Conservation (phyloP, 2,329 filamentous ascomycete species). For the Acrodontium crateriforme region DNA sequence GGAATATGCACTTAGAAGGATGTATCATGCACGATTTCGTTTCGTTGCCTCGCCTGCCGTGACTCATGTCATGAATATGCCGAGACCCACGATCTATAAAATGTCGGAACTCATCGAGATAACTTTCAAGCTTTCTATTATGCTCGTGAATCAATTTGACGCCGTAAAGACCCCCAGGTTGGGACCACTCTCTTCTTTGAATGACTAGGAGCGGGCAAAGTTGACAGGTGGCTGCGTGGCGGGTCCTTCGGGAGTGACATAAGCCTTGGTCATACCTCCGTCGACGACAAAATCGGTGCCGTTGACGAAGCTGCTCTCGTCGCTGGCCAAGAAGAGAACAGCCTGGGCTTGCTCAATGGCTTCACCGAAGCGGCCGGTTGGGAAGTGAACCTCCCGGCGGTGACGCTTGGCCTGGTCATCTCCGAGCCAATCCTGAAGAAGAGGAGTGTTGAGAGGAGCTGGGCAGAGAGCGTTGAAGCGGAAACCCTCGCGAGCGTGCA, state of each 20-base stretch:
- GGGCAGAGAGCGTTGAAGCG: slow-evolving; percentile 87
- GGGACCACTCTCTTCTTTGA: too few species aligned
- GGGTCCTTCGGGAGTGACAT: slow-evolving; percentile 51
- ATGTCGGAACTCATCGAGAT: too few species aligned
- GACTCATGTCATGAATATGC: too few species aligned
- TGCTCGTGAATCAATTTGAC: too few species aligned
- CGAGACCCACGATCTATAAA: too few species aligned
- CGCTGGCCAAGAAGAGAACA: slow-evolving; percentile 73
- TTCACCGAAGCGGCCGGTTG: slow-evolving; percentile 75
- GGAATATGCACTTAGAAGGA: too few species aligned
- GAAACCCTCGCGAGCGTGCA: slow-evolving; percentile 79
- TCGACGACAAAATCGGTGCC: slow-evolving; percentile 90
- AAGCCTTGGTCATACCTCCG: slow-evolving; percentile 89
- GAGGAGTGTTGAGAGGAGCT: slow-evolving; percentile 79
- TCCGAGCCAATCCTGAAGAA: slow-evolving; percentile 86
- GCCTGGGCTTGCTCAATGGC: slow-evolving; percentile 88
- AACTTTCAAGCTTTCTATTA: too few species aligned
- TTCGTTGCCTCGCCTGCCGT: too few species aligned
- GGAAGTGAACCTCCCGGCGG: slow-evolving; percentile 81
- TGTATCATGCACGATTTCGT: too few species aligned
- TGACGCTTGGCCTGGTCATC: slow-evolving; percentile 70
- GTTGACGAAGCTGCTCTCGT: slow-evolving; percentile 82
- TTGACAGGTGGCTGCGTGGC: slow-evolving; percentile 36
- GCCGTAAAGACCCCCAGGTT: too few species aligned
- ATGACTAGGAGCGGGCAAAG: slow-evolving; percentile 19